Conservation (phyloP, 305 asterid species). For the Coffea humblotiana region DNA sequence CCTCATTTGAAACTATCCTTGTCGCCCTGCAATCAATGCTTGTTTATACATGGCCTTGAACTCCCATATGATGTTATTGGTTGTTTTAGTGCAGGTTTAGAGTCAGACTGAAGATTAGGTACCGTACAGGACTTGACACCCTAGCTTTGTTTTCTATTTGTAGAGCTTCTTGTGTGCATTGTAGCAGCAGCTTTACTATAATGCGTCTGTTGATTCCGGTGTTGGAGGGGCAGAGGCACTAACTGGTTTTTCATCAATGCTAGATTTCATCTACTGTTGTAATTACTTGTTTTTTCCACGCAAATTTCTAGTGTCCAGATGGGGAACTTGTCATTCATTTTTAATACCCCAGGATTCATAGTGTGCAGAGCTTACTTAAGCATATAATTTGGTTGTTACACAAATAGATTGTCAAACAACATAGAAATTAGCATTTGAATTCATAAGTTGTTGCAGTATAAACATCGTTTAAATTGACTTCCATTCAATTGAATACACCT, state of each 20-base stretch:
- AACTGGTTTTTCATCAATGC: conserved; percentile 10
- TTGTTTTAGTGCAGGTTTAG: conserved; percentile 27
- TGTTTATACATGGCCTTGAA: not conserved
- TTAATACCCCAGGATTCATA: not conserved
- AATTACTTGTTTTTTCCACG: not conserved
- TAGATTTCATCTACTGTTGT: conserved; percentile 18
- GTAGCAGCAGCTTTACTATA: conserved; percentile 21
- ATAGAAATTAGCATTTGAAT: no score
- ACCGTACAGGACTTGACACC: conserved; percentile 22
- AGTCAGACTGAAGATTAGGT: conserved; percentile 20
- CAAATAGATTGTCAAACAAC: no score
- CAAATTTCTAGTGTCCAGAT: not conserved
- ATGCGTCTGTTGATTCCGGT: conserved; percentile 16
- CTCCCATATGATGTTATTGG: not conserved
- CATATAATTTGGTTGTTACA: no score
- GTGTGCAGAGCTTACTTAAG: not conserved
- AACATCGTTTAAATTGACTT: no score
- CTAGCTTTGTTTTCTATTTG: conserved; percentile 16
- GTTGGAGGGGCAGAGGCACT: conserved; percentile 7
- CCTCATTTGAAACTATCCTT: not conserved
- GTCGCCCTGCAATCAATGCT: no score
- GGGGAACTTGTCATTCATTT: not conserved
- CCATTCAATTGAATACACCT: no score
- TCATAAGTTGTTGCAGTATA: no score
- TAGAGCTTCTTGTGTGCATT: conserved; percentile 29